Evolutionary conservation across 2,329 filamentous ascomycete species (phyloP), one percentile per base, ranked within the genome.

Genomic region (Endocalyx cinctus): DNA sequence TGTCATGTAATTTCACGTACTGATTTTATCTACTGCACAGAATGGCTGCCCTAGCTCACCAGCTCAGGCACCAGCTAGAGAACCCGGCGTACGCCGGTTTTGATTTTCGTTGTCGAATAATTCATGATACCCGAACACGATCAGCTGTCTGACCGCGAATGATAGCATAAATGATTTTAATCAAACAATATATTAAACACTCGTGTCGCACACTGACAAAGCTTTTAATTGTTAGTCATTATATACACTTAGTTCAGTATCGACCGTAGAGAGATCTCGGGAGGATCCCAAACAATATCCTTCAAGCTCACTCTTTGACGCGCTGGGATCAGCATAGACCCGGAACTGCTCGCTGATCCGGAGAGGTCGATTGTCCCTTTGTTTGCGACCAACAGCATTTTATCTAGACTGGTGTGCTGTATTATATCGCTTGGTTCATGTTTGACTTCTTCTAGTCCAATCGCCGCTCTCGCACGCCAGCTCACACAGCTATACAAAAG

Each of bases 1-100:
- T 16, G 54, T 83, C 25, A 84, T 85, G 81, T 78, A 44, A 56
- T 7, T n/a, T n/a, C n/a, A n/a, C n/a, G n/a, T n/a, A n/a, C n/a
- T n/a, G n/a, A n/a, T n/a, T n/a, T n/a, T n/a, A n/a, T n/a, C n/a
- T n/a, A n/a, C n/a, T n/a, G n/a, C n/a, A 8, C 15, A 7, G 15
- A 8, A 29, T 13, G n/a, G 23, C 16, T 26, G 22, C 12, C 4
- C 18, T 33, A 18, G 16, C 3, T n/a, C 4, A 12, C 16, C 12
- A 11, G 17, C 8, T 8, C n/a, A 20, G 25, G 15, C 25, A n/a
- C 15, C 25, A n/a, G 25, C n/a, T n/a, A n/a, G n/a, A n/a, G n/a
- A n/a, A n/a, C n/a, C n/a, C n/a, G n/a, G n/a, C n/a, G n/a, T n/a
- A n/a, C n/a, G n/a, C n/a, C n/a, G n/a, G n/a, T n/a, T n/a, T n/a